Evolutionary conservation across 352 stramenopile species (phyloP).

Genomic region (Globisporangium solare): DNA sequence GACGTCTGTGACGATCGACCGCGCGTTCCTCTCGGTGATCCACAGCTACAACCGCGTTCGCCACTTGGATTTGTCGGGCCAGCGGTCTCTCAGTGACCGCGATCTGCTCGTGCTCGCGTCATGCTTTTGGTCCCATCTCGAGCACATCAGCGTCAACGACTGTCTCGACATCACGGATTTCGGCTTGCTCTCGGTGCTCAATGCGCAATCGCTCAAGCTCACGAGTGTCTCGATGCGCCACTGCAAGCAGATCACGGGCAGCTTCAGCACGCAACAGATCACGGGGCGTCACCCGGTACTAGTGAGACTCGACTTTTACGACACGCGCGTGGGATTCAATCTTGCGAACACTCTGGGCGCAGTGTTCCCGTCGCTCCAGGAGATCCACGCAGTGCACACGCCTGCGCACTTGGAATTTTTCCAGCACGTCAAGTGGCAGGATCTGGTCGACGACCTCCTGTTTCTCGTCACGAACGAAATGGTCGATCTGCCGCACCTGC

Average conservation of each 20-base stretch:
- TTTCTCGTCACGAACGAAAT: slow-evolving; percentile 58
- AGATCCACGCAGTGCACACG: slow-evolving; percentile 62
- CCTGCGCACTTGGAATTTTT: slow-evolving; percentile 68
- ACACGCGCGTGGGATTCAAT: slow-evolving; percentile 45
- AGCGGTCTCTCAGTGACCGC: slow-evolving; percentile 58
- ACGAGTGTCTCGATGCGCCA: slow-evolving; percentile 60
- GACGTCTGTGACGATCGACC: slow-evolving; percentile 39
- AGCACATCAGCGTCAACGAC: slow-evolving; percentile 60
- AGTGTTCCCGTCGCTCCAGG: slow-evolving; percentile 57
- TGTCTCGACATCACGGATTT: slow-evolving; percentile 81
- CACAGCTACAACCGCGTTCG: slow-evolving; percentile 66
- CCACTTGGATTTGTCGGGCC: slow-evolving; percentile 61
- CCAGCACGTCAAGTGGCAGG: slow-evolving; percentile 27
- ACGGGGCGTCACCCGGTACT: slow-evolving; percentile 62
- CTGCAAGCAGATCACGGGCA: slow-evolving; percentile 71
- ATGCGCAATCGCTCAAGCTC: slow-evolving; percentile 72
- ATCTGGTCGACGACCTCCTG: slow-evolving; percentile 44
- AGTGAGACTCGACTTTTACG: slow-evolving; percentile 47
- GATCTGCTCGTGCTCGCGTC: slow-evolving; percentile 80
- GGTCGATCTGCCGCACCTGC: slow-evolving; percentile 51
- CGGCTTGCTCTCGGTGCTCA: slow-evolving; percentile 72
- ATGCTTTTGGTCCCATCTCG: slow-evolving; percentile 72
- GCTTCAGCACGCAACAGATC: slow-evolving; percentile 35
- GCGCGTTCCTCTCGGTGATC: slow-evolving; percentile 51
- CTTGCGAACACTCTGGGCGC: slow-evolving; percentile 49